Conservation (phyloP, 805 yeast species). For the Saccharomycopsis oosterbeekiorum region DNA sequence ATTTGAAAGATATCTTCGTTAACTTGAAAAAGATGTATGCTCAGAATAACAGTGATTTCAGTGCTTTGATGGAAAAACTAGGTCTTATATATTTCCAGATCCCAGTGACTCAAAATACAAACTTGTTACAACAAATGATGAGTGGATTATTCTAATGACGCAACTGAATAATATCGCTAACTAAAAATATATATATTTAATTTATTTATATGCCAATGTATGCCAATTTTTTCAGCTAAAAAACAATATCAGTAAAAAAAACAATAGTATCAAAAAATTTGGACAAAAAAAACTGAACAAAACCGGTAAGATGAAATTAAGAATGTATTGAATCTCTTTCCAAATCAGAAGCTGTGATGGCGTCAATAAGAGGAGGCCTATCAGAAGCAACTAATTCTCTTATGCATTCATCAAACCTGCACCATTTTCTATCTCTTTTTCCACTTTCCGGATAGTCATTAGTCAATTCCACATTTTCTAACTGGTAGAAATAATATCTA, state of each 20-base stretch:
- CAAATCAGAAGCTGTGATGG: neutral
- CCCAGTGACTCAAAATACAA: slow-evolving; percentile 39
- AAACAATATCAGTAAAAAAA: neutral
- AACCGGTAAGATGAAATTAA: neutral
- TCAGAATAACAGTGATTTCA: slow-evolving; percentile 28
- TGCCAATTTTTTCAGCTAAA: neutral
- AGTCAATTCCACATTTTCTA: slow-evolving; percentile 47
- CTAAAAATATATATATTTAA: neutral
- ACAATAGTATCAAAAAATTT: neutral
- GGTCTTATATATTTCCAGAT: slow-evolving; percentile 59
- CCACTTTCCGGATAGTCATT: slow-evolving; percentile 68
- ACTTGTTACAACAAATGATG: slow-evolving; percentile 68
- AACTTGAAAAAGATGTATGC: slow-evolving; percentile 44
- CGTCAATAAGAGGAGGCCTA: neutral
- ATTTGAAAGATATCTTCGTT: slow-evolving; percentile 41
- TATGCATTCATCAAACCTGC: slow-evolving; percentile 55
- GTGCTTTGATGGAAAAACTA: slow-evolving; percentile 40
- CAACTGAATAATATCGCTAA: neutral
- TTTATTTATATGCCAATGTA: neutral
- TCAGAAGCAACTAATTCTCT: slow-evolving; percentile 36
- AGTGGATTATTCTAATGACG: slow-evolving; percentile 38
- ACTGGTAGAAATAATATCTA: slow-evolving; percentile 84
- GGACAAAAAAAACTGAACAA: neutral
- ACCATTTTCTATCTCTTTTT: slow-evolving; percentile 65
- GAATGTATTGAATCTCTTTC: neutral